Evolutionary conservation across 208 protist genomes (phyloP), one percentile per base, ranked within the genome.

Genomic region (Herpetomonas tarakana): DNA sequence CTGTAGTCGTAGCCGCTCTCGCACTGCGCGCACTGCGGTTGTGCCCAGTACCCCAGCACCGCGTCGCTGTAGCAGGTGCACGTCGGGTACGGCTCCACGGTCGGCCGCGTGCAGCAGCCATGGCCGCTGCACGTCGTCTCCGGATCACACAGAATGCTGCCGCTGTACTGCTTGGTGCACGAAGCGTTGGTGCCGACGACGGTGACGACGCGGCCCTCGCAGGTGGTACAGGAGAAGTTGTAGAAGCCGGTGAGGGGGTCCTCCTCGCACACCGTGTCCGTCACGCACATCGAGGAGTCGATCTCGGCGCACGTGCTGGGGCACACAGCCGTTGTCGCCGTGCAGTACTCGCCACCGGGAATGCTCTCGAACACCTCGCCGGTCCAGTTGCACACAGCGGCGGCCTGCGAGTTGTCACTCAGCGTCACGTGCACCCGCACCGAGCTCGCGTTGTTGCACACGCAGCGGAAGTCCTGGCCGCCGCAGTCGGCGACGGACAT

Each of bases 221-320:
- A 92, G 18, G 76, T 89, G 0, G 63, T 52, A 59, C 86, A 92
- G 7, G 39, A 51, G 67, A 77, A 86, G 46, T 64, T 70, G 57
- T 76, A 77, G n/a, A n/a, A 38, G 56, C 29, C 56, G 46, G 49
- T 64, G 4, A 31, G 2, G 30, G 21, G 12, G 30, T 25, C 19
- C 27, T 29, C 22, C 39, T 18, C 62, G 62, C 76, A 76, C 3
- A 28, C 46, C 27, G 26, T 14, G 2, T 56, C 27, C 52, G 38
- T 67, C 26, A 16, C 41, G 47, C 49, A 53, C 22, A 25, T 41
- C 25, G 31, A 57, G 3, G 27, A 19, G 12, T 41, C 39, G 3
- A 83, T 78, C 16, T 53, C 55, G 14, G 28, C 26, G 65, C 86
- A 91, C 9, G 49, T 26, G 1, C 1, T 54, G 18, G 82, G 87